Evolutionary conservation across 768 basidiomycete genomes (phyloP), one percentile per base, ranked within the genome.

Genomic region (Mycena capillaripes): DNA sequence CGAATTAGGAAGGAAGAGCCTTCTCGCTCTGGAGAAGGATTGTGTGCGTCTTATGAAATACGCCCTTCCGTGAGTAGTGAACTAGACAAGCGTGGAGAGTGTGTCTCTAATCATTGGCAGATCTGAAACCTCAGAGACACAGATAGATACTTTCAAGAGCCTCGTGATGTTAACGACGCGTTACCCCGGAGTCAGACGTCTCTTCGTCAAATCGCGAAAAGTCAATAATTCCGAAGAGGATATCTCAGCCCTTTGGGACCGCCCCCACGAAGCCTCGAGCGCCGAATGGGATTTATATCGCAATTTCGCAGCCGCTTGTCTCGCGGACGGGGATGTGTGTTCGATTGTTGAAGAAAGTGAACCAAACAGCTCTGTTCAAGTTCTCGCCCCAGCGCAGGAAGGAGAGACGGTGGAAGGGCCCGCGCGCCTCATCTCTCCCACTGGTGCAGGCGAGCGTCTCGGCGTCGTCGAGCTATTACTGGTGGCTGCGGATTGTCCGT

Each of bases 231-330:
- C 11, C 7, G 21, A 36, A 7, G 19, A 16, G 21, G 40, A 46
- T 42, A 30, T 62, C 9, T 34, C 46, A 4, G 12, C 7, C 11
- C 21, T 53, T 4, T 71, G 69, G 69, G 42, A 56, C 2, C 44
- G 63, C 4, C n/a, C 23, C 14, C 44, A 56, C 1, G 69, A 40
- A 2, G 27, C 58, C 44, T 56, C n/a, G 16, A 16, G 9, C 10
- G 27, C 5, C 3, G 21, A 59, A 16, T 71, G 62, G 55, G n/a
- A 25, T 23, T 65, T 60, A 29, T 44, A 23, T 42, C 46, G 55
- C 1, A n/a, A 57, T 19, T 65, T 71, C 46, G 69, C 63, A 12
- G 62, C 56, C 23, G 69, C 62, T 1, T 71, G 69, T 52, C 3
- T 71, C 17, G 57, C 69, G 2, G 69, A 71, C 19, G 16, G 32